A percentile compares a stretch with the other conserved stretches of the same genome.
Conservation (phyloP, 2,329 filamentous ascomycete species). For the Beauveria medogensis region DNA sequence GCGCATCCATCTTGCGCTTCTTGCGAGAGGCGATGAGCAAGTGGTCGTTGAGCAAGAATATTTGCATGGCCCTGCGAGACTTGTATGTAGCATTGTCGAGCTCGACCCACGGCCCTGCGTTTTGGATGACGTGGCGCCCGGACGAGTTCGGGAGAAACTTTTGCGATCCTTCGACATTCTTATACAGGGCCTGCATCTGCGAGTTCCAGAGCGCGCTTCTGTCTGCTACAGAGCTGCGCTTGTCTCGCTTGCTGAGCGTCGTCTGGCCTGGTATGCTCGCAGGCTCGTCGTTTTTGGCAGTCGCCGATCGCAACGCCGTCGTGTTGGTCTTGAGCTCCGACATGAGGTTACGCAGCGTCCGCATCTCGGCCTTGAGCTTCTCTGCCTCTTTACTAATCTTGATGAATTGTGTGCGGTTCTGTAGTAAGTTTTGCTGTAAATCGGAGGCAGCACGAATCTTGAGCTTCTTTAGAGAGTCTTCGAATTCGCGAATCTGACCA, state of each 20-base stretch:
- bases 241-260: slow-evolving; percentile 61
- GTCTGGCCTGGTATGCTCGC: slow-evolving; percentile 42
- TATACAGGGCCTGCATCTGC: slow-evolving; percentile 74
- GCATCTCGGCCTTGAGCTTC: slow-evolving; percentile 95
- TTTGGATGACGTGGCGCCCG: slow-evolving; percentile 88
- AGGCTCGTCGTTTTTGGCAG: slow-evolving; percentile 41
- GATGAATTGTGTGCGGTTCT: slow-evolving; percentile 97
- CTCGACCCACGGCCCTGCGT: slow-evolving; percentile 91
- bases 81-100: slow-evolving; percentile 97
- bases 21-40: slow-evolving; percentile 84
- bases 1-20: slow-evolving; percentile 75
- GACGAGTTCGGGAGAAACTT: slow-evolving; percentile 88
- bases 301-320: slow-evolving; percentile 53
- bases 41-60: slow-evolving; percentile 92
- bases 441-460: slow-evolving; percentile 74
- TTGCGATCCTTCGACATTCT: slow-evolving; percentile 94
- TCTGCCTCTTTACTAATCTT: slow-evolving; percentile 99
- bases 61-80: slow-evolving; percentile 76
- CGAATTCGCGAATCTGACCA: slow-evolving; percentile 76
- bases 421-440: slow-evolving; percentile 89
- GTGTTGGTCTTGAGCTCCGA: slow-evolving; percentile 80
- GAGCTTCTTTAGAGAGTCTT: slow-evolving; percentile 65
- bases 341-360: slow-evolving; percentile 81
- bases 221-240: slow-evolving; percentile 79
- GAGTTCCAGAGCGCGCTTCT: slow-evolving; percentile 60